phyloP scores from a whole-genome alignment of 2,329 filamentous ascomycete species.

The Scedosporium apiospermum region DNA sequence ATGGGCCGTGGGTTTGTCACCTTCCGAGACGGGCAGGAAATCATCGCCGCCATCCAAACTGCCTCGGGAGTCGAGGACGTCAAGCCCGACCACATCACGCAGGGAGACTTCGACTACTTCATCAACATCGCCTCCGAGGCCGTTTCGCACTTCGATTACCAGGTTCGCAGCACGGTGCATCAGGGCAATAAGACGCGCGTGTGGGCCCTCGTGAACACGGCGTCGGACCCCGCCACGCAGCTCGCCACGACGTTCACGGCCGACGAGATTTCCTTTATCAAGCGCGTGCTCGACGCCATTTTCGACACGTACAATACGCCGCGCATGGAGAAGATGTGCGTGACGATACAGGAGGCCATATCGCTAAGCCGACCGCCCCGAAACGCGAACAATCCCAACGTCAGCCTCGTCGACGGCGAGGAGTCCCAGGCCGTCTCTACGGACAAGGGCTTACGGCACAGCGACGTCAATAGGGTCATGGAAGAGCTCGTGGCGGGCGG shows the following conservation, averaged over 20 bases:
- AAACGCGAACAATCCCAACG: slow-evolving; percentile 16
- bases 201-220: slow-evolving; percentile 80
- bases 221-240: slow-evolving; percentile 76
- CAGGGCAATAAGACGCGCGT: slow-evolving; percentile 59
- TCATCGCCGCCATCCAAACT: slow-evolving; percentile 69
- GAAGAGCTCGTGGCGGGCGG: slow-evolving; percentile 63
- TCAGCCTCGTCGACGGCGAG: slow-evolving; percentile 21
- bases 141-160: slow-evolving; percentile 74
- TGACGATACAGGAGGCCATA: slow-evolving; percentile 70
- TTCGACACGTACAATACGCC: slow-evolving; percentile 81
- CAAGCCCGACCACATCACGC: slow-evolving; percentile 53
- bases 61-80: slow-evolving; percentile 32
- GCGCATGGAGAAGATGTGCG: slow-evolving; percentile 72
- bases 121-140: slow-evolving; percentile 61
- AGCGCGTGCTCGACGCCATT: slow-evolving; percentile 80
- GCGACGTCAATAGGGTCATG: slow-evolving; percentile 67
- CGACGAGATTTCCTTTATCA: slow-evolving; percentile 85
- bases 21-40: slow-evolving; percentile 58
- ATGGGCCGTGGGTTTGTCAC: slow-evolving; percentile 71
- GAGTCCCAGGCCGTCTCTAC: slow-evolving; percentile 22
- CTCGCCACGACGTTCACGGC: slow-evolving; percentile 71
- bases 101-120: slow-evolving; percentile 58
- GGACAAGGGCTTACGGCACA: slow-evolving; percentile 58
- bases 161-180: slow-evolving; percentile 67
- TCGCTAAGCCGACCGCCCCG: slow-evolving; percentile 51